Evolutionary conservation across 441 rosid species (phyloP), one percentile per base, ranked within the genome.

Genomic region (Bruguiera hainesii): DNA sequence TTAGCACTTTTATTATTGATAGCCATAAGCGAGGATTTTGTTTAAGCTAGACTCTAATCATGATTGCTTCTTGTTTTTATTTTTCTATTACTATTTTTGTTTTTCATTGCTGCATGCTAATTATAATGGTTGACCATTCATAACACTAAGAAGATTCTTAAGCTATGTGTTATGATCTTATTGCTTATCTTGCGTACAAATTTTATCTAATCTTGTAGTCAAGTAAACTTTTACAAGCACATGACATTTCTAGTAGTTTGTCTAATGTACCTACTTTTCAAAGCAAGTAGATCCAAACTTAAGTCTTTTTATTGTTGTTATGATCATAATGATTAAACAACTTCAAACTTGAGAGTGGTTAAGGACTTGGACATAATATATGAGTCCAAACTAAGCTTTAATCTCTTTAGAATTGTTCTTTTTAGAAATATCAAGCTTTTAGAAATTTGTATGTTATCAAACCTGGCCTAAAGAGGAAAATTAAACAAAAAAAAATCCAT

Each of bases 1-100:
- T 57, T 61, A 3, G 16, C 64, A 73, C 71, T 79, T 80, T 66
- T 78, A 56, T 25, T 59, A 79, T 64, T 77, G 61, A 79, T 70
- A 80, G 53, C 66, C 76, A 79, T 75, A 79, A 69, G 80, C 77
- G 82, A 77, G 77, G 83, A 63, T 62, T 53, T 21, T 53, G 57
- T 0, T 53, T 16, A 10, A 53, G 28, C 26, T 9, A 1, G 16
- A 53, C 10, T 21, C 16, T 21, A n/a, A 21, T n/a, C 26, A 25
- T 7, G 57, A 21, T 53, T 53, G 28, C 57, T 53, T 53, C 28
- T 53, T 21, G 28, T 28, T 52, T 20, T 2, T 7, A 10, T 53
- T 53, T 25, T 11, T 25, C 21, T 25, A 0, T 7, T 6, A 21
- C 29, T 8, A 5, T 67, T 66, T 30, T 73, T 53, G 68, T 30